phyloP scores from a whole-genome alignment of 1,139 yeast species.

The Arxiozyma telluris region DNA sequence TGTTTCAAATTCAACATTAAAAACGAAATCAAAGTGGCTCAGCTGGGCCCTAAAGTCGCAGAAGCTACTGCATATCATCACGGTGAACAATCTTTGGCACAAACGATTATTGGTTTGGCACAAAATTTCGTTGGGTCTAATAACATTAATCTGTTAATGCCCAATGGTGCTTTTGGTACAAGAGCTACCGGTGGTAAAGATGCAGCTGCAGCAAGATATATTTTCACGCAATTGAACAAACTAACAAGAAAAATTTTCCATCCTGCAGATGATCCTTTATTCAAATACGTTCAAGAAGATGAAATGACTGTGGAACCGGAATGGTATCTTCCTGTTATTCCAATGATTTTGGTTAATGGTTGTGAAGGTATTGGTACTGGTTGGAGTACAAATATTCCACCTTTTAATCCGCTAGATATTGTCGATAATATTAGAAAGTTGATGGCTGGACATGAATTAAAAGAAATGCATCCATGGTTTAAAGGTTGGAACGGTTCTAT shows the following conservation, averaged over 20 bases:
- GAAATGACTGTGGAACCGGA: conserved; percentile 93
- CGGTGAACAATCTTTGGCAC: conserved; percentile 82
- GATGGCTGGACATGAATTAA: conserved; percentile 64
- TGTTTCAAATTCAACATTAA: conserved; percentile 75
- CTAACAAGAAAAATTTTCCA: conserved; percentile 72
- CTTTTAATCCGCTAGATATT: conserved; percentile 78
- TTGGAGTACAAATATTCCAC: conserved; percentile 93
- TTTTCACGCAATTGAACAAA: conserved; percentile 74
- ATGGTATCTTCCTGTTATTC: conserved; percentile 88
- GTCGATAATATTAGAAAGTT: conserved; percentile 62
- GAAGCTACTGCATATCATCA: conserved; percentile 94
- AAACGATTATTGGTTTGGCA: conserved; percentile 87
- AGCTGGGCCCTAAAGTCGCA: conserved; percentile 80
- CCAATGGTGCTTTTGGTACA: conserved; percentile 96
- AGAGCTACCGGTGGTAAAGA: conserved; percentile 98
- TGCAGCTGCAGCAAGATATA: conserved; percentile 97
- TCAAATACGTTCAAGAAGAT: conserved; percentile 81
- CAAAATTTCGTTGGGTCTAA: conserved; percentile 93
- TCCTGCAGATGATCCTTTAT: conserved; percentile 70
- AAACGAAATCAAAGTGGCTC: conserved; percentile 81
- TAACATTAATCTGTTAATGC: conserved; percentile 73
- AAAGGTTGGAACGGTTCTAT: conserved; percentile 90
- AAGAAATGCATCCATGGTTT: conserved; percentile 86
- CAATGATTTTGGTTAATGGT: conserved; percentile 90
- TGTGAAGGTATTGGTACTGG: conserved; percentile 99